Conservation (phyloP, 2,329 filamentous ascomycete genomes). For the Xylaria polymorpha region DNA sequence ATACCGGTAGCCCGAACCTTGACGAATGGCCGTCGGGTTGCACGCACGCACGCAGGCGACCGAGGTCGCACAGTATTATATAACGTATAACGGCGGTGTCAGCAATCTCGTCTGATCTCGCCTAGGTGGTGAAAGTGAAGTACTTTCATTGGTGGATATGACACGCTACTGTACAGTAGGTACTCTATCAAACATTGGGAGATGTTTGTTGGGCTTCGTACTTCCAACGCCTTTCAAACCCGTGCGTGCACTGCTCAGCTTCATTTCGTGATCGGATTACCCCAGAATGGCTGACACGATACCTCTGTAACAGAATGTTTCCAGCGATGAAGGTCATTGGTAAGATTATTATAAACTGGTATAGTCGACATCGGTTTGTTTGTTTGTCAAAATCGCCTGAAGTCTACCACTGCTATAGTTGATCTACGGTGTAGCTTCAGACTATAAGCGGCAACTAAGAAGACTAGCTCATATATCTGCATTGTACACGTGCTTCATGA, state of each 20-base stretch:
- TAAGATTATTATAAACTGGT: neutral
- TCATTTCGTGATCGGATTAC: neutral
- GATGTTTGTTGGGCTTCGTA: neutral
- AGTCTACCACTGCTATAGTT: neutral
- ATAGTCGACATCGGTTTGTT: neutral
- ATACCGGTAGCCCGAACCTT: neutral
- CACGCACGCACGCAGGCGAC: conserved; percentile 18
- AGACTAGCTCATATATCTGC: conserved; percentile 2
- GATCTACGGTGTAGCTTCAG: neutral
- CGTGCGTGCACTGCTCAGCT: neutral
- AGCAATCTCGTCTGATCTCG: conserved; percentile 16
- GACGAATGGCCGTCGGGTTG: neutral
- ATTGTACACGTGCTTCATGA: conserved; percentile 18
- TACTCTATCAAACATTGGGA: conserved; percentile 3
- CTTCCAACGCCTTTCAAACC: neutral
- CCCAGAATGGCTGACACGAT: neutral
- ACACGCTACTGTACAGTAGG: neutral
- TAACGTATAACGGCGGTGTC: conserved; percentile 18
- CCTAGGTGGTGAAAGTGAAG: neutral
- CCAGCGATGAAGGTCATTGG: neutral
- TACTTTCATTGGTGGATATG: conserved; percentile 5
- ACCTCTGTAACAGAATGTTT: neutral
- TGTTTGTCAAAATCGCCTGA: neutral
- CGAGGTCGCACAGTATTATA: conserved; percentile 19
- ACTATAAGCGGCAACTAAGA: conserved; percentile 4